Base-by-base conservation (phyloP, 306 rosid species). In the Vigna reflexopilosa region DNA sequence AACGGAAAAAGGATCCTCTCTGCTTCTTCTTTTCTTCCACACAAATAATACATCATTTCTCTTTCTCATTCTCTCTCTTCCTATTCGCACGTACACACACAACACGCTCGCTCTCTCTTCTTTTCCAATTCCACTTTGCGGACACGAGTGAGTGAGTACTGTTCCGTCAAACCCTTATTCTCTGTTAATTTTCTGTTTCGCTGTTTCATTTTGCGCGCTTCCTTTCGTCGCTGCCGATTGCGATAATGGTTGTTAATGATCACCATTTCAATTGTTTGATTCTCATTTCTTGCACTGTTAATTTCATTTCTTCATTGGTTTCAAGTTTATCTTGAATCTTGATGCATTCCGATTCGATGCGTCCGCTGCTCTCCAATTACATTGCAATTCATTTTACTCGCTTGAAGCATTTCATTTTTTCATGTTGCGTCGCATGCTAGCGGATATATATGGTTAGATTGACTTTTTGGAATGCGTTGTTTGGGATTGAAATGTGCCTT, bases 81-180 rank as follows among this genome's bases (percentile, higher is more conserved):
- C 81, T 56, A 2, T 7, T 40, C 67, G 3, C 74, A 24, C 67
- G 15, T 2, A 47, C 73, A 55, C 76, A 36, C 79, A 22, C 44
- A 15, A 17, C 51, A 36, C 72, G 13, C 48, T 7, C 78, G 1
- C 36, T 2, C 81, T 16, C 84, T 34, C 62, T 50, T 77, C 47
- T 38, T 48, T 17, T 12, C 66, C 63, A 56, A 76, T 58, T 56
- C 54, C 32, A 47, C 77, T 64, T 10, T 44, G 51, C 68, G 48
- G 26, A 64, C 75, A 48, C 55, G 20, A 51, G 76, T 72, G 20
- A 51, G 76, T 72, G 9, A 73, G 77, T 77, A 24, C 34, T 57
- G 19, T 51, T 80, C 73, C 67, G 22, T 30, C 72, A 42, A 73
- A 76, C 81, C 83, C 74, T 74, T 69, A 63, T 67, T 67, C 57